phyloP scores from a whole-genome alignment of 129 eudicot species.

The Logfia minima region DNA sequence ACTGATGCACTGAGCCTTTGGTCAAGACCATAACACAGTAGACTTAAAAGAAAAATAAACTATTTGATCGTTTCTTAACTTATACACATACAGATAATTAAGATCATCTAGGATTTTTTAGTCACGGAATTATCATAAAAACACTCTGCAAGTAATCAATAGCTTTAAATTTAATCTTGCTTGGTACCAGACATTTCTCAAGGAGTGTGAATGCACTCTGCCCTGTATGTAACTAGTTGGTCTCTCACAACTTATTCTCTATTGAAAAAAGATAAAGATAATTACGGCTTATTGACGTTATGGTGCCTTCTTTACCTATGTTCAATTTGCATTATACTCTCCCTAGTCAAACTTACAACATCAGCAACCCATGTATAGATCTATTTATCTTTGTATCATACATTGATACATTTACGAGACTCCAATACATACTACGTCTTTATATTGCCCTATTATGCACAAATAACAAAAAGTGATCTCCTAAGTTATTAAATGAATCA shows the following conservation, averaged over 20 bases:
- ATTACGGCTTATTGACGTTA: conserved; percentile 3
- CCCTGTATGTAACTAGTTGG: not conserved
- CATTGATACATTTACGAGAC: not conserved
- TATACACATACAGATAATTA: not conserved
- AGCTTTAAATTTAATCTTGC: not conserved
- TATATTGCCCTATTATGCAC: conserved; percentile 17
- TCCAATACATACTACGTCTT: conserved; percentile 9
- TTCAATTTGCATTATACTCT: conserved; percentile 6
- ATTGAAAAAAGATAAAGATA: not conserved
- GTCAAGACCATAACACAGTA: conserved; percentile 2
- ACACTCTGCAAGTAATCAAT: conserved; percentile 1
- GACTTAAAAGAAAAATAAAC: not conserved
- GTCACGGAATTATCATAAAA: not conserved
- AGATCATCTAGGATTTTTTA: not conserved
- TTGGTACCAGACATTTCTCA: not conserved
- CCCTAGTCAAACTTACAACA: conserved; percentile 15
- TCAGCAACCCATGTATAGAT: conserved; percentile 6
- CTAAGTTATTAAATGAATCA: conserved; percentile 1
- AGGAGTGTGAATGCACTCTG: not conserved
- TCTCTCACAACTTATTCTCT: not conserved
- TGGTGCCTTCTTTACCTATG: conserved; percentile 5
- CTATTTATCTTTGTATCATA: not conserved
- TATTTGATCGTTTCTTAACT: not conserved
- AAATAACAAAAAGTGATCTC: not conserved
- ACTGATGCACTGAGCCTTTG: conserved; percentile 3